Conservation (phyloP, 257 asterid genomes). For the Leonotis leonurus region DNA sequence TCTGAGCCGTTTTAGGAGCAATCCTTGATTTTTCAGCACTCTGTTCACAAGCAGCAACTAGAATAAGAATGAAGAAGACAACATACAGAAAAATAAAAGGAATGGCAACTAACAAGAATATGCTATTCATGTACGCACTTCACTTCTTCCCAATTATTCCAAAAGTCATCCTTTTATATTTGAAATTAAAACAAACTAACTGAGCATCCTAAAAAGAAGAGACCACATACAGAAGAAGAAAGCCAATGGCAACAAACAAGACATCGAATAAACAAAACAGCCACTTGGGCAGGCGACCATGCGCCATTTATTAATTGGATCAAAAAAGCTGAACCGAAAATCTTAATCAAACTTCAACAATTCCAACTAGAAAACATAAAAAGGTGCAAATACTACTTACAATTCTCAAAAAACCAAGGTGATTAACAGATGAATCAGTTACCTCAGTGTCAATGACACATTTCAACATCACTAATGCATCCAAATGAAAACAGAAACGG, state of each 20-base stretch:
- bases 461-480: too few species aligned
- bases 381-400: too few species aligned
- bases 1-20: constrained; percentile 46
- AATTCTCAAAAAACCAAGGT: too few species aligned
- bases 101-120: background rate
- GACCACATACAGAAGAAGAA: too few species aligned
- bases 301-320: background rate
- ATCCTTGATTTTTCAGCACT: constrained; percentile 32
- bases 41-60: constrained; percentile 29
- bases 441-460: too few species aligned
- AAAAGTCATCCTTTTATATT: background rate
- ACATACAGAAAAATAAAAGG: background rate
- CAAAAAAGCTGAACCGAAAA: background rate
- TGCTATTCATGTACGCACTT: background rate
- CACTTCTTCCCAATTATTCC: background rate
- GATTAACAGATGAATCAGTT: too few species aligned
- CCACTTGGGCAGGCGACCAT: too few species aligned
- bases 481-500: too few species aligned
- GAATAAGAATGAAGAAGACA: background rate
- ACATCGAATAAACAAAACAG: too few species aligned
- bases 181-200: background rate
- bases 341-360: background rate
- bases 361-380: background rate
- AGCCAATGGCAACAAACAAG: too few species aligned
- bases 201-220: too few species aligned